Evolutionary conservation across 2,329 filamentous ascomycete species (phyloP).

Genomic region (Colletotrichum cuscutae): DNA sequence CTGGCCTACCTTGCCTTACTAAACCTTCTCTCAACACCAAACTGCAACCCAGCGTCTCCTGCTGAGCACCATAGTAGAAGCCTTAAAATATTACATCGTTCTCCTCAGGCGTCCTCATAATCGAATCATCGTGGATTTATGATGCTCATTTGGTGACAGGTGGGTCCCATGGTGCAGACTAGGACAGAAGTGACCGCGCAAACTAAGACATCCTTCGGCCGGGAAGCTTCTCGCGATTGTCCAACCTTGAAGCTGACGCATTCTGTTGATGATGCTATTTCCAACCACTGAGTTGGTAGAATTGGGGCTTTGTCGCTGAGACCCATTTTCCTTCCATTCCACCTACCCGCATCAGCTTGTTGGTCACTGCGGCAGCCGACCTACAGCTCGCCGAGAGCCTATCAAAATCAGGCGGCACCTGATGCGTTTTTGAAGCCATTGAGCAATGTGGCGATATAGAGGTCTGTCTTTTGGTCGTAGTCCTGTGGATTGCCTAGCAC

Average conservation of each 20-base stretch:
- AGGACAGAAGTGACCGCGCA: not conserved
- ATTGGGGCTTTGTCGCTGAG: not conserved
- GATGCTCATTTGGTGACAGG: not conserved
- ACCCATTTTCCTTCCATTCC: not conserved
- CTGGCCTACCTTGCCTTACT: not conserved
- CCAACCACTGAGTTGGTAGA: not conserved
- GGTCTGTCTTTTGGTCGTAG: not conserved
- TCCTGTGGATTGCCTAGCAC: not conserved
- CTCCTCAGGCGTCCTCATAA: not conserved
- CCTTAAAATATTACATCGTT: not conserved
- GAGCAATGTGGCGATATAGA: too few relatives aligned
- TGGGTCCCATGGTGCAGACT: not conserved
- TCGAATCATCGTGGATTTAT: not conserved
- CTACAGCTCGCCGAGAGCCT: not conserved
- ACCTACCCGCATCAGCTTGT: not conserved
- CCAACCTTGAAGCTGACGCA: not conserved
- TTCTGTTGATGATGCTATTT: slow-evolving; percentile 15
- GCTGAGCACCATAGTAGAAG: not conserved
- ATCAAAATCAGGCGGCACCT: not conserved
- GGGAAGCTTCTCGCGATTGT: not conserved
- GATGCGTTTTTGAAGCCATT: not conserved
- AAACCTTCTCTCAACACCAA: slow-evolving; percentile 20
- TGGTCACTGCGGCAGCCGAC: not conserved
- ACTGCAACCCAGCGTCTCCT: not conserved
- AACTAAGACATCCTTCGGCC: not conserved